phyloP scores from a whole-genome alignment of 164 flowering plant species.

The Amborella trichopoda region DNA sequence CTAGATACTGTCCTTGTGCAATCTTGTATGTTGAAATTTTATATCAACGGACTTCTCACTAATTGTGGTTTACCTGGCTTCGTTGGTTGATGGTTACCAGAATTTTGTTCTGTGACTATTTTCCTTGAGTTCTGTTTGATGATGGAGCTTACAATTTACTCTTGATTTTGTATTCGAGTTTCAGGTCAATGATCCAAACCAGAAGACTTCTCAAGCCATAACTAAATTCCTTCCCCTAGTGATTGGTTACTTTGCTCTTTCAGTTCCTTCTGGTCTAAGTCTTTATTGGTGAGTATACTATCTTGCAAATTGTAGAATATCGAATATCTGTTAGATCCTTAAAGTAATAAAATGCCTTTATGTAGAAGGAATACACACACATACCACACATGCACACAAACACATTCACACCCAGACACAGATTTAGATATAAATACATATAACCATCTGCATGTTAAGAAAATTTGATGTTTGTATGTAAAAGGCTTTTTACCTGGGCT shows the following conservation, averaged over 20 bases:
- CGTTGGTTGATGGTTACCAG: too few relatives aligned
- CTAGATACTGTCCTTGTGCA: too few relatives aligned
- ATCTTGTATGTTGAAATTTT: too few relatives aligned
- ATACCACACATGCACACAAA: background rate
- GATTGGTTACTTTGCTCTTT: conserved; percentile 95
- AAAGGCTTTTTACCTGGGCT: background rate
- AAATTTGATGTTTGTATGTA: background rate
- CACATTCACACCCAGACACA: background rate
- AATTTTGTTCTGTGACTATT: too few relatives aligned
- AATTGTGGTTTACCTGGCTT: too few relatives aligned
- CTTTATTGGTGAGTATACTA: conserved; percentile 96
- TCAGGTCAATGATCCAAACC: conserved; percentile 73
- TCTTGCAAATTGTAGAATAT: background rate
- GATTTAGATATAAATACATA: background rate
- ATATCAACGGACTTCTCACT: too few relatives aligned
- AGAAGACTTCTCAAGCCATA: conserved; percentile 77
- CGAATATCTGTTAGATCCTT: background rate
- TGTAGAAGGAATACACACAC: background rate
- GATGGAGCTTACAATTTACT: background rate
- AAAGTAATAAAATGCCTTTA: background rate
- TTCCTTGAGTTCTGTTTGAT: too few relatives aligned
- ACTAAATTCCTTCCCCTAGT: conserved; percentile 70
- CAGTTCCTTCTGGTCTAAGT: conserved; percentile 97
- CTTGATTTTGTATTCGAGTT: conserved; percentile 2
- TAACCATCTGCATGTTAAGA: background rate